Evolutionary conservation across 352 stramenopile species (phyloP).

Genomic region (Globisporangium iwayamae): DNA sequence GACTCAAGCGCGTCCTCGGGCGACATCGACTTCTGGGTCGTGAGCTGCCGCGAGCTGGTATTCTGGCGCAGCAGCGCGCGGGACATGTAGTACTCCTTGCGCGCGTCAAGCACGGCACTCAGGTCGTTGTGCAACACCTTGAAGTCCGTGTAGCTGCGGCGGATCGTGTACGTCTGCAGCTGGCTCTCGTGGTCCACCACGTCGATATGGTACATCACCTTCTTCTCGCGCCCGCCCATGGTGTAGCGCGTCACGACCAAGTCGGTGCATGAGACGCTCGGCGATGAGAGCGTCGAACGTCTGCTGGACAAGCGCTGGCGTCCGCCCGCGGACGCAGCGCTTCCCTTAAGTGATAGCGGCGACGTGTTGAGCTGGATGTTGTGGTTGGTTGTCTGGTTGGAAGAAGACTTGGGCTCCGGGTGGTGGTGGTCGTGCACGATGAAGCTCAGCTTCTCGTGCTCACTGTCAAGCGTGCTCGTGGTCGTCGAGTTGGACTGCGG

Average conservation of each 20-base stretch:
- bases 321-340: background rate
- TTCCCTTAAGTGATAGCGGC: slow-evolving; percentile 7
- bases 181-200: slow-evolving; percentile 66
- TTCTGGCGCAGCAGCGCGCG: slow-evolving; percentile 12
- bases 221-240: slow-evolving; percentile 64
- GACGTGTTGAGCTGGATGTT: slow-evolving; percentile 6
- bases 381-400: background rate
- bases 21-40: slow-evolving; percentile 15
- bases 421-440: slow-evolving; percentile 7
- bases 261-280: slow-evolving; percentile 32
- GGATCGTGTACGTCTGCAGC: slow-evolving; percentile 84
- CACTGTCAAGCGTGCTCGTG: slow-evolving; percentile 12
- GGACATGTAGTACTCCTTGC: slow-evolving; percentile 47
- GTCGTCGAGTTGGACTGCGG: slow-evolving; percentile 11
- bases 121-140: slow-evolving; percentile 71
- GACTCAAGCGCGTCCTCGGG: slow-evolving; percentile 43
- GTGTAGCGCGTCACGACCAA: slow-evolving; percentile 73
- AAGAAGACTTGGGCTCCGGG: slow-evolving; percentile 7
- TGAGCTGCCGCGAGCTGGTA: background rate
- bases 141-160: slow-evolving; percentile 81
- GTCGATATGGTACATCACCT: slow-evolving; percentile 88
- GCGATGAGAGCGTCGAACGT: slow-evolving; percentile 39
- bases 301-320: slow-evolving; percentile 27
- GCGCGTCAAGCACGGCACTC: slow-evolving; percentile 59
- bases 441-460: slow-evolving; percentile 24